Conservation (phyloP, 495 filamentous ascomycete species). For the Chlorociboria aeruginascens region DNA sequence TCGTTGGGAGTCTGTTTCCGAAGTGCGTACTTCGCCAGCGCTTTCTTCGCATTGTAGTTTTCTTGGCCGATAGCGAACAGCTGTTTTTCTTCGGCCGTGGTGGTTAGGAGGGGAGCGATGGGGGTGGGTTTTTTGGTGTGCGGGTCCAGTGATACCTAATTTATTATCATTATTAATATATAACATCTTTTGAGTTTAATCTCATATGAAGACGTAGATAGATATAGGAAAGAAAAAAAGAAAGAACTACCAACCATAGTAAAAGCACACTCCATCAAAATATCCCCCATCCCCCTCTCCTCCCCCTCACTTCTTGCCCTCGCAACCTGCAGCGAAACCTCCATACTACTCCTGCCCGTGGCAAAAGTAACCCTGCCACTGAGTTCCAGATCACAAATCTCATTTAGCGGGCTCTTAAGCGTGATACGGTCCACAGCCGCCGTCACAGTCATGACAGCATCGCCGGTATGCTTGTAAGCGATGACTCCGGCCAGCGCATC, state of each 20-base stretch:
- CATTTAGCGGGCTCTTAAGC: slow-evolving; percentile 58
- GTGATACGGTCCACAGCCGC: slow-evolving; percentile 73
- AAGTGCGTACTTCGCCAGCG: slow-evolving; percentile 47
- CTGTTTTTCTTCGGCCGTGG: slow-evolving; percentile 58
- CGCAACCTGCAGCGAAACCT: slow-evolving; percentile 65
- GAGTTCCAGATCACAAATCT: slow-evolving; percentile 72
- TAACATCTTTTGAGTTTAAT: neutral
- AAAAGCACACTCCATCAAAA: slow-evolving; percentile 69
- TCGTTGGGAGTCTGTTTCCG: slow-evolving; percentile 64
- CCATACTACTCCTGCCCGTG: slow-evolving; percentile 69
- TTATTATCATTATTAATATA: neutral
- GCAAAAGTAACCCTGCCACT: slow-evolving; percentile 74
- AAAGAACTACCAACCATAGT: slow-evolving; percentile 47
- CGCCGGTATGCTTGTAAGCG: slow-evolving; percentile 74
- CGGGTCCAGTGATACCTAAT: slow-evolving; percentile 56
- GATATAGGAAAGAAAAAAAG: neutral
- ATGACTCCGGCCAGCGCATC: slow-evolving; percentile 73
- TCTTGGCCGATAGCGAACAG: slow-evolving; percentile 59
- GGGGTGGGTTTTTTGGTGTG: slow-evolving; percentile 51
- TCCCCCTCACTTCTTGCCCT: slow-evolving; percentile 46
- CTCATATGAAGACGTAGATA: no score
- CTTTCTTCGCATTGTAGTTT: slow-evolving; percentile 66
- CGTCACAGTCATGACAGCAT: slow-evolving; percentile 65
- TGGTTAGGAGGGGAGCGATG: slow-evolving; percentile 42
- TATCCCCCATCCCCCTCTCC: slow-evolving; percentile 49